Conservation (phyloP, 2,329 filamentous ascomycete species). For the Thermothelomyces thermophilus region DNA sequence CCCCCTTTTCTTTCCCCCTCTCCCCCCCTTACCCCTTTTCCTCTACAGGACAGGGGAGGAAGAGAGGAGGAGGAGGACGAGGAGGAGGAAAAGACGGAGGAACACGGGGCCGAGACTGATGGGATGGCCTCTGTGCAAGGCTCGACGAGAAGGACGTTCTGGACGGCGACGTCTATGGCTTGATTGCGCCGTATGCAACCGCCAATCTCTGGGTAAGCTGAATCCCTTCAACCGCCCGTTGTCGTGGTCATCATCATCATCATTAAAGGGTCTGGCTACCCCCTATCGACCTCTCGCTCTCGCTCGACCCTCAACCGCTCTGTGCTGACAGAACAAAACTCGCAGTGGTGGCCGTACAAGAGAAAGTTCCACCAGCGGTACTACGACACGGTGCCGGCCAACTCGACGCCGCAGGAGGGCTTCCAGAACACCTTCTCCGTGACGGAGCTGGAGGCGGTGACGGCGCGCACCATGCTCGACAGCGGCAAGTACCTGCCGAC, state of each 20-base stretch:
- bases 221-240: too few species aligned
- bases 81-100: neutral
- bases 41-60: too few species aligned
- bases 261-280: too few species aligned
- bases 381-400: conserved; percentile 40
- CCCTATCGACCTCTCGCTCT: too few species aligned
- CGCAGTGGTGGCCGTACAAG: conserved; percentile 46
- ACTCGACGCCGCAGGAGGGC: conserved; percentile 38
- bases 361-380: conserved; percentile 47
- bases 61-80: too few species aligned
- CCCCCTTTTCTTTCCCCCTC: neutral
- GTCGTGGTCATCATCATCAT: too few species aligned
- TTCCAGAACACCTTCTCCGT: conserved; percentile 49
- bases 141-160: conserved; percentile 42
- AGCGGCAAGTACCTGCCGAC: conserved; percentile 40
- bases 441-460: conserved; percentile 36
- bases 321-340: neutral
- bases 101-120: too few species aligned
- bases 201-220: conserved; percentile 40
- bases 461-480: conserved; percentile 39
- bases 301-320: too few species aligned
- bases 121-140: too few species aligned
- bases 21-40: too few species aligned
- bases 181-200: conserved; percentile 45
- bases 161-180: conserved; percentile 42